Conservation (phyloP, 805 yeast genomes). For the Sugiyamaella valdiviana region DNA sequence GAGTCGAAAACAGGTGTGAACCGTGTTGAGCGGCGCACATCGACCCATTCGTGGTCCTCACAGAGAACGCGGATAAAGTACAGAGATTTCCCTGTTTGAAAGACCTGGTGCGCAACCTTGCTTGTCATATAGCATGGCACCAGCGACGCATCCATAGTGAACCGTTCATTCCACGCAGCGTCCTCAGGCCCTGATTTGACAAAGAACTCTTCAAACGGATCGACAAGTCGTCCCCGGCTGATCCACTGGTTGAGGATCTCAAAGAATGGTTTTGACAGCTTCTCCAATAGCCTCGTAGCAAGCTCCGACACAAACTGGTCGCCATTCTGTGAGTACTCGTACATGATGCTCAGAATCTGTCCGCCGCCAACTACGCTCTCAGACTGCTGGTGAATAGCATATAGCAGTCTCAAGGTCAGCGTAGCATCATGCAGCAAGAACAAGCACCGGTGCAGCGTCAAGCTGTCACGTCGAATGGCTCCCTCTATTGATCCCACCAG, state of each 20-base stretch:
- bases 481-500: conserved; percentile 42
- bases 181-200: conserved; percentile 24
- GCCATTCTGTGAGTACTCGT: conserved; percentile 53
- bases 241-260: conserved; percentile 63
- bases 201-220: conserved; percentile 58
- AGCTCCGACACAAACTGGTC: conserved; percentile 46
- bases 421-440: conserved; percentile 45
- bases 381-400: conserved; percentile 37
- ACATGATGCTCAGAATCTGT: conserved; percentile 49
- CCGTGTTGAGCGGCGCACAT: conserved; percentile 21
- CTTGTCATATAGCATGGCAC: conserved; percentile 37
- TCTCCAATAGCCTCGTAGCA: conserved; percentile 40
- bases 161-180: conserved; percentile 21
- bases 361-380: conserved; percentile 39
- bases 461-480: conserved; percentile 27
- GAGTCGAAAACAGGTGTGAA: conserved; percentile 16
- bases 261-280: conserved; percentile 52
- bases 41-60: conserved; percentile 59
- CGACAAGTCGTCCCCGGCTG: conserved; percentile 53
- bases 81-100: conserved; percentile 61
- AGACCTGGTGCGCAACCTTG: conserved; percentile 25
- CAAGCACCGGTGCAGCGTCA: conserved; percentile 32
- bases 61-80: conserved; percentile 60
- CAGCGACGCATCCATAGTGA: conserved; percentile 21
- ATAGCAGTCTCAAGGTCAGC: conserved; percentile 51